Percentiles rank a stretch among this genome's conserved stretches.
These are phyloP conservation scores for Yamadazyma nakazawae DNA, from an alignment of 805 yeast species.

Conservation along the genomic window DNA sequence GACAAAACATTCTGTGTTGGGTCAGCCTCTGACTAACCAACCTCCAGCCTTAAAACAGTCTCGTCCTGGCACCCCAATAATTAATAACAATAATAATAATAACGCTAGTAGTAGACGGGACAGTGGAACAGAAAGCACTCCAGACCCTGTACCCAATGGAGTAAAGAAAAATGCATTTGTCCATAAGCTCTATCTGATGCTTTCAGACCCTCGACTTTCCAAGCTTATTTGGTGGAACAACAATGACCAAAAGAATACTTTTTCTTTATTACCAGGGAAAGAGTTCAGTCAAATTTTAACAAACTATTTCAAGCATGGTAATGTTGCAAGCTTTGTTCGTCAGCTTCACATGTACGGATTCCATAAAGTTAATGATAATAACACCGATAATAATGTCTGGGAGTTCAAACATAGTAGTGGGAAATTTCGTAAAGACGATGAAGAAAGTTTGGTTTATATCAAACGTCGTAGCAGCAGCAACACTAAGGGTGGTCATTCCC, in stretches of 20 bases:
- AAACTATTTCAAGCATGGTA: constrained; percentile 89
- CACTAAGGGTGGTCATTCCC: constrained; percentile 2
- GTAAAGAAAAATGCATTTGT: constrained; percentile 60
- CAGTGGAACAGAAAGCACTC: constrained; percentile 13
- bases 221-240: constrained; percentile 47
- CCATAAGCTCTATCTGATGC: constrained; percentile 41
- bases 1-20: neutral
- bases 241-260: constrained; percentile 47
- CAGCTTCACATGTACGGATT: constrained; percentile 96
- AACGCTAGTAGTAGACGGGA: constrained; percentile 12
- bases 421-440: constrained; percentile 48
- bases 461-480: constrained; percentile 47
- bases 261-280: constrained; percentile 61
- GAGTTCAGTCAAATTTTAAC: constrained; percentile 61
- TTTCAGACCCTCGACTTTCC: constrained; percentile 30
- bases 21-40: neutral
- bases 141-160: constrained; percentile 12
- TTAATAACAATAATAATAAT: neutral
- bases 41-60: neutral
- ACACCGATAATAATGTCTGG: constrained; percentile 36
- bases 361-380: constrained; percentile 64
- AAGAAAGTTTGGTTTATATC: constrained; percentile 41
- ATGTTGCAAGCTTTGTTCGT: constrained; percentile 88
- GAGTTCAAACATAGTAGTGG: constrained; percentile 55
- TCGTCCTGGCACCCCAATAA: neutral